Conservation (phyloP, 2,329 filamentous ascomycete species). For the Didymosphaeria variabile region DNA sequence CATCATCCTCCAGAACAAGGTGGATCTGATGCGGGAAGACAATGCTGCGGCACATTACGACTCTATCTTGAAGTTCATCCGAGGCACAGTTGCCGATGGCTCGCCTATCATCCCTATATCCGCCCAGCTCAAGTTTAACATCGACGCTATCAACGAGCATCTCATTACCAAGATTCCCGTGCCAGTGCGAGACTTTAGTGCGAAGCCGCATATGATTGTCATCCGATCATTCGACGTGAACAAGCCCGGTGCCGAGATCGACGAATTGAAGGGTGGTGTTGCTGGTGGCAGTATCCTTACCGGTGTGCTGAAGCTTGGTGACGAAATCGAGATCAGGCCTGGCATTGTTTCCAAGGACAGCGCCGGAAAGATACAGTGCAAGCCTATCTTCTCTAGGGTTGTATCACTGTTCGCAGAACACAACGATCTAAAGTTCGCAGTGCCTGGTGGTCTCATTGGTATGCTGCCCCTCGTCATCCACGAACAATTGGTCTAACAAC, state of each 20-base stretch:
- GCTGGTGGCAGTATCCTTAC: conserved; percentile 96
- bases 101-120: conserved; percentile 96
- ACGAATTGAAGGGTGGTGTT: conserved; percentile 97
- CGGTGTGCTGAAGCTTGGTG: conserved; percentile 94
- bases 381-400: conserved; percentile 94
- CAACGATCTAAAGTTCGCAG: conserved; percentile 98
- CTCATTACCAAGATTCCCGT: conserved; percentile 96
- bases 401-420: conserved; percentile 96
- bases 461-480: conserved; percentile 19
- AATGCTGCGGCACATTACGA: conserved; percentile 93
- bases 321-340: conserved; percentile 98
- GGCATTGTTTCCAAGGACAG: conserved; percentile 97
- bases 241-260: conserved; percentile 98
- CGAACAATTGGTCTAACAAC: conserved; percentile 21
- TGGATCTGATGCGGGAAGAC: conserved; percentile 97
- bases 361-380: conserved; percentile 92
- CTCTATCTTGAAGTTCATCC: conserved; percentile 97
- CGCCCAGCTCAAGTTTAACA: conserved; percentile 99
- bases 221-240: conserved; percentile 99
- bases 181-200: conserved; percentile 87
- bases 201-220: conserved; percentile 97
- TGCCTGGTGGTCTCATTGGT: conserved; percentile 93
- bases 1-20: conserved; percentile 99
- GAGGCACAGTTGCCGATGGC: conserved; percentile 94
- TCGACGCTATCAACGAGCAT: conserved; percentile 96